These are phyloP conservation scores for Teunomyces gatunensis DNA, from an alignment of 805 yeast species.

Conservation along the genomic window DNA sequence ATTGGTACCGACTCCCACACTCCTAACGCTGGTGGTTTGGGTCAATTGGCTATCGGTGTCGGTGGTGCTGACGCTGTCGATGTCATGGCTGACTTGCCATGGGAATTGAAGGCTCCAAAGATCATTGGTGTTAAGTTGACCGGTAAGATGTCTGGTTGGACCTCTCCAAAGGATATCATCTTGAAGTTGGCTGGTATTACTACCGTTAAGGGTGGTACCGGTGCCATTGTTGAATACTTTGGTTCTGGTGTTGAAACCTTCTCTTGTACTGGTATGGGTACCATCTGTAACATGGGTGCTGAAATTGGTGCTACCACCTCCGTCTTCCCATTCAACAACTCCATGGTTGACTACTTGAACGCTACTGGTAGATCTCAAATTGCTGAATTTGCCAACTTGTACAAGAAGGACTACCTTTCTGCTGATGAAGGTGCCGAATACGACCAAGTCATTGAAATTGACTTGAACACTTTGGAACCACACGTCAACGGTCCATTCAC, in stretches of 20 bases:
- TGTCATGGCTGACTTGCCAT: slow-evolving; percentile 93
- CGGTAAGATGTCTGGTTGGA: slow-evolving; percentile 89
- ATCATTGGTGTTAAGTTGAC: slow-evolving; percentile 90
- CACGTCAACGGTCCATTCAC: slow-evolving; percentile 97
- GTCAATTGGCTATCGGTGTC: slow-evolving; percentile 97
- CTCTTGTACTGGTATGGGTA: slow-evolving; percentile 98
- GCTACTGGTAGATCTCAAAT: slow-evolving; percentile 84
- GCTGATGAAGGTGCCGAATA: slow-evolving; percentile 90
- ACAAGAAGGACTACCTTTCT: slow-evolving; percentile 58
- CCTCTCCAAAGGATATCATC: slow-evolving; percentile 96
- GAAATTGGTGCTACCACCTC: slow-evolving; percentile 99
- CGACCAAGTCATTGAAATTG: slow-evolving; percentile 88
- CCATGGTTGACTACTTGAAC: slow-evolving; percentile 72
- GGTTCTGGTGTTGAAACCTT: slow-evolving; percentile 90
- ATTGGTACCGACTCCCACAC: slow-evolving; percentile 98
- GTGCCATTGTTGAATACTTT: slow-evolving; percentile 91
- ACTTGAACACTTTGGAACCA: slow-evolving; percentile 85
- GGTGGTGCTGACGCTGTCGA: slow-evolving; percentile 99
- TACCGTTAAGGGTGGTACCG: slow-evolving; percentile 98
- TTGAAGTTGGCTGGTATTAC: slow-evolving; percentile 86
- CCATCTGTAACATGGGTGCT: slow-evolving; percentile 99
- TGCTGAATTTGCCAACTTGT: slow-evolving; percentile 73
- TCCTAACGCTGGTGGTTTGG: slow-evolving; percentile 98
- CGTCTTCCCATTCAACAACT: slow-evolving; percentile 85
- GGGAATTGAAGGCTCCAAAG: slow-evolving; percentile 99